phyloP scores from a whole-genome alignment of 176 grass and related monocot species.

The sorghum (Sorghum bicolor) region DNA sequence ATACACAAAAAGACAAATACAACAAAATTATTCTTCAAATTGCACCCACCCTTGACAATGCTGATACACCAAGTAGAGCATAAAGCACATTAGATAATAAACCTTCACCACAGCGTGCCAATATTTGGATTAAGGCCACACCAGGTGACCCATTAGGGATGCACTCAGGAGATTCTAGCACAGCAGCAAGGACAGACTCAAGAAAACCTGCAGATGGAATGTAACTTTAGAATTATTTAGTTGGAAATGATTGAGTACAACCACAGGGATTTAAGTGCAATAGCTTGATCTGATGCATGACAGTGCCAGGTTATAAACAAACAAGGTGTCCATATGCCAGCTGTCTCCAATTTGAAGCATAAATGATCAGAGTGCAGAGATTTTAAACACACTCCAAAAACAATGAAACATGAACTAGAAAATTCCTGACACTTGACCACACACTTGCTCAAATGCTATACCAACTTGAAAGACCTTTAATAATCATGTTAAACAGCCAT shows the following conservation, averaged over 20 bases:
- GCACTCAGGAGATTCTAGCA: conserved; percentile 60
- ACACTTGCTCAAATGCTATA: not conserved
- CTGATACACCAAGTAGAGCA: conserved; percentile 93
- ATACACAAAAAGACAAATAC: not conserved
- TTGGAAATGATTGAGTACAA: conserved; percentile 28
- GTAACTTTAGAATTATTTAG: conserved; percentile 16
- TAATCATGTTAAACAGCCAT: not conserved
- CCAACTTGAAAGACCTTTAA: not conserved
- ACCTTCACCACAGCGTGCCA: conserved; percentile 76
- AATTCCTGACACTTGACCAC: not conserved
- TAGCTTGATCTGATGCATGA: conserved; percentile 8
- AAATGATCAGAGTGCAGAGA: not conserved
- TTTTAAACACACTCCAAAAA: not conserved
- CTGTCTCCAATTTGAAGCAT: not conserved
- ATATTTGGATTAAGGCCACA: conserved; percentile 58
- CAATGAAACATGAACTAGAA: not conserved
- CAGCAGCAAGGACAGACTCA: conserved; percentile 58
- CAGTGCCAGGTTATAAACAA: not conserved
- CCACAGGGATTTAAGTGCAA: not conserved
- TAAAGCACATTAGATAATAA: conserved; percentile 82
- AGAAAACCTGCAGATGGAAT: conserved; percentile 77
- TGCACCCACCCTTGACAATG: conserved; percentile 78
- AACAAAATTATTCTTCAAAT: conserved; percentile 14
- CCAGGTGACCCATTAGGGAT: conserved; percentile 52
- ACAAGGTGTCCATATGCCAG: not conserved